Evolutionary conservation across 805 yeast species (phyloP).

Genomic region (Lipomyces yamanashiensis): DNA sequence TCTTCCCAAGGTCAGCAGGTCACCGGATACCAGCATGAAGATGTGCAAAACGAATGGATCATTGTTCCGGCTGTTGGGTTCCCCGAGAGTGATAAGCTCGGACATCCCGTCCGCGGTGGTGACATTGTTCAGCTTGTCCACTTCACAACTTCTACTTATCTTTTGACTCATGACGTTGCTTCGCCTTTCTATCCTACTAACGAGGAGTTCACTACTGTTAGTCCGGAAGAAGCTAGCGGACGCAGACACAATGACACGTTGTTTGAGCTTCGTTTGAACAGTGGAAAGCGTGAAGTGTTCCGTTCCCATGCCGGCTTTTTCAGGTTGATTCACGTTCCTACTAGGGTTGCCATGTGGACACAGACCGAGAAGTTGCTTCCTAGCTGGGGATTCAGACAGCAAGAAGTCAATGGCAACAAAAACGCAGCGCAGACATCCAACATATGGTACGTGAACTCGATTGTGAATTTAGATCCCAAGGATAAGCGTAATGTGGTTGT

Average conservation of each 20-base stretch:
- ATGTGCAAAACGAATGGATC: slow-evolving; percentile 81
- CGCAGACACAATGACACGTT: slow-evolving; percentile 71
- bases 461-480: slow-evolving; percentile 56
- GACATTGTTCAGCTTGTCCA: slow-evolving; percentile 82
- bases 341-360: slow-evolving; percentile 93
- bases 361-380: slow-evolving; percentile 79
- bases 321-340: slow-evolving; percentile 78
- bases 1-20: slow-evolving; percentile 96
- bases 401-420: slow-evolving; percentile 95
- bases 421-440: slow-evolving; percentile 69
- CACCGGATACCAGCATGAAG: slow-evolving; percentile 62
- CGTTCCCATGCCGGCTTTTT: slow-evolving; percentile 73
- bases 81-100: slow-evolving; percentile 47
- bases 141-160: slow-evolving; percentile 73
- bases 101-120: slow-evolving; percentile 65
- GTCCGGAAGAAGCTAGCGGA: slow-evolving; percentile 61
- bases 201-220: slow-evolving; percentile 84
- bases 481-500: slow-evolving; percentile 64
- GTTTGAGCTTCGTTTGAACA: slow-evolving; percentile 70
- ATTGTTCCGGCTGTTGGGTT: slow-evolving; percentile 65
- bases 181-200: slow-evolving; percentile 91
- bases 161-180: slow-evolving; percentile 93
- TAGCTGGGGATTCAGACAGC: slow-evolving; percentile 92
- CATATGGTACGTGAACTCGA: slow-evolving; percentile 76
- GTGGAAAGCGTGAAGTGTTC: slow-evolving; percentile 57